Percentiles rank a stretch among this genome's conserved stretches.
Conservation (phyloP, 164 flowering plant species). For the Vitis riparia region DNA sequence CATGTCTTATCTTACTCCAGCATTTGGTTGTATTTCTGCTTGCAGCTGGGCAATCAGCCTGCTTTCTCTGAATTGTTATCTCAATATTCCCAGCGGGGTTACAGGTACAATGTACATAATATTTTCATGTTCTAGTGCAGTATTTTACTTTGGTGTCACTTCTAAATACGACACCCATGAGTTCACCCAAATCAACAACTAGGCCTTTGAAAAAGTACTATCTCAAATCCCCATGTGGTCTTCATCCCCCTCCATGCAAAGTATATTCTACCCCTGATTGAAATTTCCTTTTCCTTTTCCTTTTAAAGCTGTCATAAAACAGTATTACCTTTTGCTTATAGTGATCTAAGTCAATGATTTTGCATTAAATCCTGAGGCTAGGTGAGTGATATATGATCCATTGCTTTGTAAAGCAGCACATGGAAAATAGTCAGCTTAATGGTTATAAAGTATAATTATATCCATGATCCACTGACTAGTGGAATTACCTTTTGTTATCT, state of each 20-base stretch:
- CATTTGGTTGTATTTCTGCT: constrained; percentile 9
- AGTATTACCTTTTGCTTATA: no score
- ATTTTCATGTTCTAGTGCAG: not conserved
- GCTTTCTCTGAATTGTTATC: constrained; percentile 63
- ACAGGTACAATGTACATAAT: constrained; percentile 50
- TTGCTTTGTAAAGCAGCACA: no score
- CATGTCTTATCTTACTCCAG: not conserved
- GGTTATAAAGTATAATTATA: not conserved
- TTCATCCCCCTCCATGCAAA: no score
- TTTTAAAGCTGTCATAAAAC: no score
- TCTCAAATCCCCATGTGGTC: no score
- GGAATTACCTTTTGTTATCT: not conserved
- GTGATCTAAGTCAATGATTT: no score
- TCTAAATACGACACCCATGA: not conserved
- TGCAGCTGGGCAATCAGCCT: constrained; percentile 64
- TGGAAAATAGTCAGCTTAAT: no score
- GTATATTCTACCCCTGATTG: no score
- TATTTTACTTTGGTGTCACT: not conserved
- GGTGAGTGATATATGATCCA: no score
- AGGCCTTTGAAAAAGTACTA: not conserved
- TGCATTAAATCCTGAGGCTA: no score
- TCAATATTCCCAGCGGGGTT: constrained; percentile 67
- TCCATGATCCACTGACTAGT: not conserved
- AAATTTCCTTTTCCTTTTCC: no score
- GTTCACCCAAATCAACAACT: not conserved